Evolutionary conservation across 805 yeast genomes (phyloP).

Genomic region (Nematodospora valgi): DNA sequence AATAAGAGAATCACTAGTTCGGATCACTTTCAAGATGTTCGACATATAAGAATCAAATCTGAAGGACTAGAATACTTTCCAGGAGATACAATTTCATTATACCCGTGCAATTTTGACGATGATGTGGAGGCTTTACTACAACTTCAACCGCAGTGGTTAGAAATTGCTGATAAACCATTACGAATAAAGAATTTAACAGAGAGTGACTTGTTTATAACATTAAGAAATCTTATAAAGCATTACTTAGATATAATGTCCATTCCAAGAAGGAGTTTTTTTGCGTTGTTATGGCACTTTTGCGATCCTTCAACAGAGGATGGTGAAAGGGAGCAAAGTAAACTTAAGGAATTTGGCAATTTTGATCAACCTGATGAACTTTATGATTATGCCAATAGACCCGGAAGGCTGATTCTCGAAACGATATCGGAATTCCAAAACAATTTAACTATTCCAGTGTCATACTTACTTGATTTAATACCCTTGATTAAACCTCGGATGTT

Average conservation of each 20-base stretch:
- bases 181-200: conserved; percentile 31
- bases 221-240: conserved; percentile 68
- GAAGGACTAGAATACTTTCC: conserved; percentile 48
- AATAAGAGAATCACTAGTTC: conserved; percentile 63
- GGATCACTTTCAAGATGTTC: conserved; percentile 88
- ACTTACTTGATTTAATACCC: conserved; percentile 77
- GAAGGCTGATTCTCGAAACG: conserved; percentile 82
- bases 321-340: conserved; percentile 69
- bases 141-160: conserved; percentile 67
- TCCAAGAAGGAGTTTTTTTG: conserved; percentile 82
- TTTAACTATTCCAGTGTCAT: conserved; percentile 70
- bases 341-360: conserved; percentile 67
- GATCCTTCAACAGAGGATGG: conserved; percentile 49
- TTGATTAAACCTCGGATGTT: conserved; percentile 75
- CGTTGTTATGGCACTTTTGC: conserved; percentile 64
- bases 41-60: conserved; percentile 50
- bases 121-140: conserved; percentile 65
- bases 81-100: conserved; percentile 79
- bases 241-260: conserved; percentile 81
- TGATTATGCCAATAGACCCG: conserved; percentile 90
- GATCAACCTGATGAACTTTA: conserved; percentile 79
- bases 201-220: conserved; percentile 70
- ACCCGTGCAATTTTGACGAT: conserved; percentile 64
- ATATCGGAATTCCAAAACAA: conserved; percentile 73
- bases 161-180: conserved; percentile 61